Evolutionary conservation across 2,329 filamentous ascomycete species (phyloP), one percentile per base, ranked within the genome.

Genomic region (Penicillium expansum): DNA sequence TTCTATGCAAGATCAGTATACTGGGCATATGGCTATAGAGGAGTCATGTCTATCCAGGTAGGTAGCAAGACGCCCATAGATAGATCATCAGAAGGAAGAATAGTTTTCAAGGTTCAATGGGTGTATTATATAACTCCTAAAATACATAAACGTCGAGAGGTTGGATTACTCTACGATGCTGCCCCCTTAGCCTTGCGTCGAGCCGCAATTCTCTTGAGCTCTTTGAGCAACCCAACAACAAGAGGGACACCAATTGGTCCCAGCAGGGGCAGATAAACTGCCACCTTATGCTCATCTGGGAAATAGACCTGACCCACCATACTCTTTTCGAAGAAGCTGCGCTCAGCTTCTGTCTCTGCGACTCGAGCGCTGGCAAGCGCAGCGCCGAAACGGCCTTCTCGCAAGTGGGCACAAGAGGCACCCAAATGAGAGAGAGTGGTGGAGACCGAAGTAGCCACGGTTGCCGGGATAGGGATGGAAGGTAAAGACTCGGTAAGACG

Each of bases 241-340:
- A 99, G 77, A 37, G 94, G 94, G 13, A 97, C 93, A 5, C 90
- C 92, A 39, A 97, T 86, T 0, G 94, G 94, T 0, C 94, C 94
- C 39, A 99, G 77, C 11, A 99, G 77, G 1, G 94, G 94, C 66
- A 99, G 76, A 72, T 99, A 99, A 0, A 99, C 94, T 0, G 94
- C 94, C 24, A 99, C 85, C 75, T 97, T 99, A 74, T 99, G 94
- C 77, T 99, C 94, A 69, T 99, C 94, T 0, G 94, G 94, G 74
- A 99, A 99, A 74, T 97, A 99, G 2, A 97, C 87, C 77, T 97
- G 94, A 0, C 92, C 94, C 13, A 99, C 94, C 94, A 99, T 99
- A 69, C 90, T 96, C 76, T 96, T 96, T 76, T 99, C 94, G 66
- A 99, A 99, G 75, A 99, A 99, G 0, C 93, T 93, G 59, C 89